These are phyloP conservation scores for Mortierella sp. DNA, from an alignment of 371 early-diverging fungal genomes.

Conservation along the genomic window DNA sequence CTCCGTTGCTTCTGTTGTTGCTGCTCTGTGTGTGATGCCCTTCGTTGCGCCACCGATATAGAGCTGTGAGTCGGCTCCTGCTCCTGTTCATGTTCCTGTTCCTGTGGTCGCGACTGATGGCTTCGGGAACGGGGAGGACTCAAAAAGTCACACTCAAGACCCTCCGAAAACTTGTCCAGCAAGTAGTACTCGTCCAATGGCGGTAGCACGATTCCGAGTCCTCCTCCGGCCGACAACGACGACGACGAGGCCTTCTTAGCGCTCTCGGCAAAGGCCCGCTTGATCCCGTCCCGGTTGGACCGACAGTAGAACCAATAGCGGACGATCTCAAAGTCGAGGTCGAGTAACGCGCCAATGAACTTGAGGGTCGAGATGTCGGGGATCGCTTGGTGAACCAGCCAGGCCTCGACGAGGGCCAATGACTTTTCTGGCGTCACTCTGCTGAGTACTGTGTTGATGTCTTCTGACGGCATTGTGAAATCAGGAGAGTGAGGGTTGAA, in stretches of 20 bases:
- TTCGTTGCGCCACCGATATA: background rate
- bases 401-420: background rate
- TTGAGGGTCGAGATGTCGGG: background rate
- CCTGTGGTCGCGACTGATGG: no score
- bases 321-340: constrained; percentile 11
- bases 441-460: background rate
- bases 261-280: constrained; percentile 1
- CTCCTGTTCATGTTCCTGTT: background rate
- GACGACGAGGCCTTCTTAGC: no score
- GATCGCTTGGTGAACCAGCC: constrained; percentile 6
- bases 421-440: background rate
- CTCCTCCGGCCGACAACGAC: constrained; percentile 3
- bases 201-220: background rate
- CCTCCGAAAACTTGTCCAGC: constrained; percentile 14
- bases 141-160: background rate
- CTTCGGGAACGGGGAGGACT: no score
- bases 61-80: background rate
- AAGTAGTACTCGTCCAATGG: constrained; percentile 10
- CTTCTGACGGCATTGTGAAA: background rate
- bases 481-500: no score
- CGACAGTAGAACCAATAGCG: constrained; percentile 18
- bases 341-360: background rate
- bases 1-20: background rate
- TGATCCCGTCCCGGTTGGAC: constrained; percentile 12
- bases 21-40: no score